Conservation (phyloP, 2,329 filamentous ascomycete genomes). For the Penicillium sp. region DNA sequence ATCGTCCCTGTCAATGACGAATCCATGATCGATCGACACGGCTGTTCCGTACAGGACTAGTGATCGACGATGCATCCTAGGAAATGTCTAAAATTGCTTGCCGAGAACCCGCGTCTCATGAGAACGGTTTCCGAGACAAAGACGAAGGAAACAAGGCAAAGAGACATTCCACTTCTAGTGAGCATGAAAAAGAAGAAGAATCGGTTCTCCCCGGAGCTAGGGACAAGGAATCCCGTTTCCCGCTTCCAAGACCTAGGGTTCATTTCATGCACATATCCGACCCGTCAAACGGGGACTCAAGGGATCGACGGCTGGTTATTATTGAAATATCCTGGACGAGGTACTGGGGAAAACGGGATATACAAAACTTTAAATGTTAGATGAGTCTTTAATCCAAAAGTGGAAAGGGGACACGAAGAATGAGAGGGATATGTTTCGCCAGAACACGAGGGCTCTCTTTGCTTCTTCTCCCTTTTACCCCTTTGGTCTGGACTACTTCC, state of each 20-base stretch:
- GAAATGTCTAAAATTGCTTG: slow-evolving; percentile 7
- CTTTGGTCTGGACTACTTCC: slow-evolving; percentile 9
- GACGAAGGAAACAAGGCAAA: slow-evolving; percentile 2
- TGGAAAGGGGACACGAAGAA: slow-evolving; percentile 12
- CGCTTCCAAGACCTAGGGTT: slow-evolving; percentile 2
- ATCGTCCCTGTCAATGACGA: slow-evolving; percentile 24
- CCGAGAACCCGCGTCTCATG: background rate
- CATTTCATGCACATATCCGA: slow-evolving; percentile 11
- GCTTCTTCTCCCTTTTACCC: slow-evolving; percentile 19
- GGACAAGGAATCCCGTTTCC: background rate
- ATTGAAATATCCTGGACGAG: slow-evolving; percentile 6
- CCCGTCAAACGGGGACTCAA: slow-evolving; percentile 8
- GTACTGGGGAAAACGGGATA: background rate
- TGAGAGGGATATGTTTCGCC: slow-evolving; percentile 5
- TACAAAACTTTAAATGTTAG: slow-evolving; percentile 1
- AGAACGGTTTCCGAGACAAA: slow-evolving; percentile 2
- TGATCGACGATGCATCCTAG: slow-evolving; percentile 12
- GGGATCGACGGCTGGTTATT: background rate
- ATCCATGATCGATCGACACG: slow-evolving; percentile 17
- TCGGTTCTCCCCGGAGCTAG: background rate
- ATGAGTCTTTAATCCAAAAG: slow-evolving; percentile 1
- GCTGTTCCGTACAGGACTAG: background rate
- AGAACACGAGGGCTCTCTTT: slow-evolving; percentile 13
- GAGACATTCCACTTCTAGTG: background rate
- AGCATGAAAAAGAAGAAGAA: background rate